phyloP scores from a whole-genome alignment of 2,329 filamentous ascomycete species.

The Fusarium aywerte region DNA sequence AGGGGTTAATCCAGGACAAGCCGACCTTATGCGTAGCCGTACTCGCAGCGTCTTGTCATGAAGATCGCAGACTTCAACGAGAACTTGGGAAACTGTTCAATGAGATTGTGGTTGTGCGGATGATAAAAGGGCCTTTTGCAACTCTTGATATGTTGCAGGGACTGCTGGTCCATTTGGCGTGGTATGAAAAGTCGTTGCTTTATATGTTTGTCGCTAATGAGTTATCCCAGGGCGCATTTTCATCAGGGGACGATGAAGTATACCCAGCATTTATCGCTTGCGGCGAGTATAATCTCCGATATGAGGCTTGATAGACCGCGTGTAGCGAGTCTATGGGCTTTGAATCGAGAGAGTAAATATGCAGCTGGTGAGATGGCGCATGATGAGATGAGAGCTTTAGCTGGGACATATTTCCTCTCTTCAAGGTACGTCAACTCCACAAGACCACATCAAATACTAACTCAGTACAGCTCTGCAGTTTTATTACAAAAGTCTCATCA shows the following conservation, averaged over 20 bases:
- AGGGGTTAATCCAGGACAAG: constrained; percentile 36
- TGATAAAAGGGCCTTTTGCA: constrained; percentile 43
- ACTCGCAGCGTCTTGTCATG: constrained; percentile 42
- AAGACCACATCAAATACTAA: neutral
- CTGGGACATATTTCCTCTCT: constrained; percentile 49
- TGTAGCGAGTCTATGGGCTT: constrained; percentile 45
- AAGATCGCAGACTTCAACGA: constrained; percentile 42
- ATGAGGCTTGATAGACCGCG: constrained; percentile 47
- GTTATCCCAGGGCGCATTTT: constrained; percentile 48
- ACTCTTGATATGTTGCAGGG: constrained; percentile 48
- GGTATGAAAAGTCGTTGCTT: constrained; percentile 31
- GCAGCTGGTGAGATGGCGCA: constrained; percentile 31
- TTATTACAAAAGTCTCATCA: constrained; percentile 48
- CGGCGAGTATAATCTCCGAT: constrained; percentile 48
- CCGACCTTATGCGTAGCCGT: constrained; percentile 47
- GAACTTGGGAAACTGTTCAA: constrained; percentile 45
- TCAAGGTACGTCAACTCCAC: constrained; percentile 42
- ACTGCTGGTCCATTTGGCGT: constrained; percentile 48
- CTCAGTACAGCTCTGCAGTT: constrained; percentile 29
- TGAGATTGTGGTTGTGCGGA: constrained; percentile 40
- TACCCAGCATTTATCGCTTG: constrained; percentile 48
- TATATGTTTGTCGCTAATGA: constrained; percentile 11
- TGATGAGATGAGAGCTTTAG: constrained; percentile 48
- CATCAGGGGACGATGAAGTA: constrained; percentile 46
- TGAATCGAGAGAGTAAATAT: constrained; percentile 41